Evolutionary conservation across 495 filamentous ascomycete species (phyloP).

Genomic region (Talaromyces stipitatus): DNA sequence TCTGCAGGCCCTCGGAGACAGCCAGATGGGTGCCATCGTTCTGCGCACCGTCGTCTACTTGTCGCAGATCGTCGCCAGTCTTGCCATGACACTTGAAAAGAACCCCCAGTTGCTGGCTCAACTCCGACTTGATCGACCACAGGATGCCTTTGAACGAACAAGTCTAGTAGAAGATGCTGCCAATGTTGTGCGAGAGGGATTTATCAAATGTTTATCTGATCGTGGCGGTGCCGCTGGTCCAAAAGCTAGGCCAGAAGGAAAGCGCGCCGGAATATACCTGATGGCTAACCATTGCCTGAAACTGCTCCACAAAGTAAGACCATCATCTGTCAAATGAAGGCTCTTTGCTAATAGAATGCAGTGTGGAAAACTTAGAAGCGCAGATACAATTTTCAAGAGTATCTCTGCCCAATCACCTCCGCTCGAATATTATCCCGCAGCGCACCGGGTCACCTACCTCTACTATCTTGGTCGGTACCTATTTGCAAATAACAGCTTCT

Average conservation of each 20-base stretch:
- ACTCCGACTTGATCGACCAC: slow-evolving; percentile 38
- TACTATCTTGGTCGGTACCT: slow-evolving; percentile 91
- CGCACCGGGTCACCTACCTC: slow-evolving; percentile 83
- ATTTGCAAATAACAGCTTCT: slow-evolving; percentile 75
- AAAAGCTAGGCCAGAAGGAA: slow-evolving; percentile 60
- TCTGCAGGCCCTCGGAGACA: slow-evolving; percentile 71
- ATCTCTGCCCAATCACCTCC: slow-evolving; percentile 77
- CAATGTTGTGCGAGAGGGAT: slow-evolving; percentile 81
- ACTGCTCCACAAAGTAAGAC: slow-evolving; percentile 68
- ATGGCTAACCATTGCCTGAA: slow-evolving; percentile 89
- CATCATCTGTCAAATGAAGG: neutral
- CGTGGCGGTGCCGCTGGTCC: slow-evolving; percentile 53
- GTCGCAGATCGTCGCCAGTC: slow-evolving; percentile 64
- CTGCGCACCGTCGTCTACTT: slow-evolving; percentile 70
- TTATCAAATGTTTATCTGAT: slow-evolving; percentile 84
- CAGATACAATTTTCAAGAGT: slow-evolving; percentile 83
- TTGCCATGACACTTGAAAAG: slow-evolving; percentile 74
- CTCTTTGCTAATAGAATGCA: slow-evolving; percentile 12
- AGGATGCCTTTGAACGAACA: slow-evolving; percentile 51
- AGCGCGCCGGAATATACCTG: slow-evolving; percentile 78
- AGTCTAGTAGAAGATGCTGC: slow-evolving; percentile 78
- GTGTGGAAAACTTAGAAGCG: slow-evolving; percentile 53
- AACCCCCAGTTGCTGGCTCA: slow-evolving; percentile 60
- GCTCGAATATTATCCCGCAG: slow-evolving; percentile 70
- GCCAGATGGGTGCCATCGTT: slow-evolving; percentile 68